phyloP scores from a whole-genome alignment of 2,329 filamentous ascomycete species.

The Claviceps humidiphila region DNA sequence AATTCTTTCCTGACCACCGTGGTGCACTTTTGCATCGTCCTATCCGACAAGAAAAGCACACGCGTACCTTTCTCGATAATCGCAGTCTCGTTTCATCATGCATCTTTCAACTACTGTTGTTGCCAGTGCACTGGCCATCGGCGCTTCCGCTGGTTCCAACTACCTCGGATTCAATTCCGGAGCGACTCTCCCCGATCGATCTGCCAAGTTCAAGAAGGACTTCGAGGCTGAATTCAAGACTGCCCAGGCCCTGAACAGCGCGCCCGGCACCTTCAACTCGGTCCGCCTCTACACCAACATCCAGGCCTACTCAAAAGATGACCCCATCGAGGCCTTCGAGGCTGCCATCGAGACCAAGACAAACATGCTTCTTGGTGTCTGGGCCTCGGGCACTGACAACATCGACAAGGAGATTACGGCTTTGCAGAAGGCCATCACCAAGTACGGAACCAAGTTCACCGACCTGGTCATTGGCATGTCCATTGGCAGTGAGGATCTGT shows the following conservation, averaged over 20 bases:
- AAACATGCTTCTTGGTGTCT: conserved; percentile 50
- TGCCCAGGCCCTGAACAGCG: conserved; percentile 19
- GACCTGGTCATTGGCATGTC: conserved; percentile 51
- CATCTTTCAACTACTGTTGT: conserved; percentile 25
- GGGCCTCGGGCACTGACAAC: conserved; percentile 41
- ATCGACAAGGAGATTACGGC: conserved; percentile 49
- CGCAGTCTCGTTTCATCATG: conserved; percentile 18
- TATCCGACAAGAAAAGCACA: neutral
- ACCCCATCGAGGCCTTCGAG: conserved; percentile 72
- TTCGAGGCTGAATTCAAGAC: conserved; percentile 32
- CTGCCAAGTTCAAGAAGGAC: conserved; percentile 39
- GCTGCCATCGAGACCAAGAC: conserved; percentile 49
- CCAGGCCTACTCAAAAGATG: conserved; percentile 50
- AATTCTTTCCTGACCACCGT: neutral
- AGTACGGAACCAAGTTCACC: conserved; percentile 36
- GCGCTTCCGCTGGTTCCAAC: conserved; percentile 28
- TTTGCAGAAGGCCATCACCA: conserved; percentile 40
- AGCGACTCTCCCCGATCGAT: conserved; percentile 29
- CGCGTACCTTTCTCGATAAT: neutral
- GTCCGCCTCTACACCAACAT: conserved; percentile 58
- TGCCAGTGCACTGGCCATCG: conserved; percentile 25
- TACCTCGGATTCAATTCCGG: conserved; percentile 43
- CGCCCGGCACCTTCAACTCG: conserved; percentile 42
- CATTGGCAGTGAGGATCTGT: conserved; percentile 55
- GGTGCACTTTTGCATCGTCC: neutral